Percentiles rank a stretch among this genome's conserved stretches.
Evolutionary conservation across 2,329 filamentous ascomycete species (phyloP).

Genomic region (Microdochium bolleyi): DNA sequence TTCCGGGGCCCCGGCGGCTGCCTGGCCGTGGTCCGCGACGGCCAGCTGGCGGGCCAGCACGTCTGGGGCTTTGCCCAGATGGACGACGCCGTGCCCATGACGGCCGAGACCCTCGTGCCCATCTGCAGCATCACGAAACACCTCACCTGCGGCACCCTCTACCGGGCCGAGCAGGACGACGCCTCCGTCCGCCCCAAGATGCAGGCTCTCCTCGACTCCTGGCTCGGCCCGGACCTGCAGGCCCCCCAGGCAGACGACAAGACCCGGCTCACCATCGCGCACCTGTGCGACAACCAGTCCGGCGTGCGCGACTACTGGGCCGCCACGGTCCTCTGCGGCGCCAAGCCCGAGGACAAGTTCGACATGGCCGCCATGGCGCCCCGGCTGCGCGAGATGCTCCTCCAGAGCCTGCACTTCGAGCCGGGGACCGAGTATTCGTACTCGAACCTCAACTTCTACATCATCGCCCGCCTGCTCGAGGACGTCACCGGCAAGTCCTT

Average conservation of each 20-base stretch:
- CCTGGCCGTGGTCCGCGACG: slow-evolving; percentile 31
- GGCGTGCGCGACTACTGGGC: slow-evolving; percentile 37
- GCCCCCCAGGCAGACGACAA: slow-evolving; percentile 14
- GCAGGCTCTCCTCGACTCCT: slow-evolving; percentile 10
- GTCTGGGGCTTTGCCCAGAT: slow-evolving; percentile 35
- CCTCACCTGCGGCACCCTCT: slow-evolving; percentile 27
- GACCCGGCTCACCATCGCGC: slow-evolving; percentile 22
- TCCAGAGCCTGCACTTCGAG: slow-evolving; percentile 28
- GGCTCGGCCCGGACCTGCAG: slow-evolving; percentile 9
- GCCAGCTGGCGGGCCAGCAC: slow-evolving; percentile 25
- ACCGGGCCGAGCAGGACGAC: slow-evolving; percentile 18
- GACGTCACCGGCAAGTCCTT: slow-evolving; percentile 24
- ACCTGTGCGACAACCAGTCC: slow-evolving; percentile 31
- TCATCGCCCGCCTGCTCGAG: slow-evolving; percentile 28
- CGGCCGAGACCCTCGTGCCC: slow-evolving; percentile 25
- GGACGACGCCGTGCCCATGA: slow-evolving; percentile 25
- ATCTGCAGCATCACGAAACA: slow-evolving; percentile 41
- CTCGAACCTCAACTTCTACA: slow-evolving; percentile 33
- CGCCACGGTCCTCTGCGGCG: slow-evolving; percentile 31
- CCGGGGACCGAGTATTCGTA: slow-evolving; percentile 34
- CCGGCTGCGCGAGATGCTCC: slow-evolving; percentile 12
- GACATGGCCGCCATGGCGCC: slow-evolving; percentile 20
- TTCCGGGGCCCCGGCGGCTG: slow-evolving; percentile 31
- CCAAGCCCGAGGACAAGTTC: slow-evolving; percentile 28
- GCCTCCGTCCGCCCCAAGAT: slow-evolving; percentile 8